Conservation (phyloP, 2,329 filamentous ascomycete species). For the Hysterium pulicare region DNA sequence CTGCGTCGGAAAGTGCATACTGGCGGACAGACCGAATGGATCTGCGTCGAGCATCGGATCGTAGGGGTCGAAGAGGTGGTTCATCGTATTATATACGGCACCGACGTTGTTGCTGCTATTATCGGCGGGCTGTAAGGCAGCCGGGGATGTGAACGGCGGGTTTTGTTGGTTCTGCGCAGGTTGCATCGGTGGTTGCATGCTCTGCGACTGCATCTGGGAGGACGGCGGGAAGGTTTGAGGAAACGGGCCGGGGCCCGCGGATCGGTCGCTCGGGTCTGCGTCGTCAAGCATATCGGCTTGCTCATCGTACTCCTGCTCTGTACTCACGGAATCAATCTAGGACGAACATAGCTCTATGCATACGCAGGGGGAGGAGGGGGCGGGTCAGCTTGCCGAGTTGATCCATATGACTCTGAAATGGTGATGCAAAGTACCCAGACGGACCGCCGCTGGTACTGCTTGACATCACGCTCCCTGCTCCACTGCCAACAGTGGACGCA, state of each 20-base stretch:
- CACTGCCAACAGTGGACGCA: conserved; percentile 35
- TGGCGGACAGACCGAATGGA: conserved; percentile 87
- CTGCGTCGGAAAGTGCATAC: conserved; percentile 89
- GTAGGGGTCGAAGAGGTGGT: conserved; percentile 63
- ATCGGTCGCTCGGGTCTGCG: conserved; percentile 62
- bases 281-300: conserved; percentile 87
- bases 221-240: conserved; percentile 53
- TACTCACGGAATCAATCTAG: conserved; percentile 64
- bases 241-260: conserved; percentile 66
- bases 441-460: conserved; percentile 35
- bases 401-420: conserved; percentile 91
- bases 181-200: conserved; percentile 37
- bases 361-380: conserved; percentile 45
- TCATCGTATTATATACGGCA: conserved; percentile 44
- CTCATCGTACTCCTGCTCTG: conserved; percentile 96
- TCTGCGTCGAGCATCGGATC: conserved; percentile 90
- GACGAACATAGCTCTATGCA: conserved; percentile 61
- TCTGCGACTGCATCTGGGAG: conserved; percentile 36
- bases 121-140: conserved; percentile 30
- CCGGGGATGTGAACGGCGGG: conserved; percentile 30
- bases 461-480: conserved; percentile 32
- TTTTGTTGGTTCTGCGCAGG: conserved; percentile 30
- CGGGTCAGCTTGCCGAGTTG: conserved; percentile 81
- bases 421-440: conserved; percentile 71
- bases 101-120: conserved; percentile 18